phyloP scores from a whole-genome alignment of 2,329 filamentous ascomycete genomes.

The Amphichorda felina region DNA sequence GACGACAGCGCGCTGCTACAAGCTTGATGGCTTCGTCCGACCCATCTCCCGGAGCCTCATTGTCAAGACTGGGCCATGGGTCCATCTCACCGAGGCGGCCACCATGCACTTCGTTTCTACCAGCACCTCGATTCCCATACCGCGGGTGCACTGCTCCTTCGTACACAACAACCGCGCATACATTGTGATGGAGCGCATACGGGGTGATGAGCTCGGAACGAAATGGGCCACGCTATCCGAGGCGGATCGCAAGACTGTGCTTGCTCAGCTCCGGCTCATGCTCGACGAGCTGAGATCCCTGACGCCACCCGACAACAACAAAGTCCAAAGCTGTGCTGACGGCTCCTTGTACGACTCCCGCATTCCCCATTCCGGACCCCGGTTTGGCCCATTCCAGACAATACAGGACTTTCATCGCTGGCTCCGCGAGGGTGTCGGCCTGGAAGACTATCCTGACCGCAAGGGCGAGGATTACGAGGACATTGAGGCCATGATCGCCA shows the following conservation, averaged over 20 bases:
- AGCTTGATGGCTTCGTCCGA: constrained; percentile 10
- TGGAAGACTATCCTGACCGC: not conserved
- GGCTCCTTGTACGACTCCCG: constrained; percentile 12
- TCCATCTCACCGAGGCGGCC: constrained; percentile 5
- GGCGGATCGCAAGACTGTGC: constrained; percentile 5
- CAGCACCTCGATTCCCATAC: constrained; percentile 31
- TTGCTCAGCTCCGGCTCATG: constrained; percentile 8
- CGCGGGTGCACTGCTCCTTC: constrained; percentile 28
- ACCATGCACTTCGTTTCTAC: constrained; percentile 25
- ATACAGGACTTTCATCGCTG: constrained; percentile 13
- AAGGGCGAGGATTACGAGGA: constrained; percentile 2
- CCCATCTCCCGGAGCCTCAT: constrained; percentile 14
- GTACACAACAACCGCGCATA: constrained; percentile 19
- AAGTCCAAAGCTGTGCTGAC: constrained; percentile 8
- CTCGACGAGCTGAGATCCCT: not conserved
- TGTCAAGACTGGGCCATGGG: constrained; percentile 9
- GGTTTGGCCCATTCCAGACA: constrained; percentile 12
- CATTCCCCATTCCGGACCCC: constrained; percentile 7
- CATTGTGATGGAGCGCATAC: constrained; percentile 28
- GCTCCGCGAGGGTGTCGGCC: constrained; percentile 6
- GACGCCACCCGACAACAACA: not conserved
- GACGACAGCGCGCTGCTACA: constrained; percentile 13
- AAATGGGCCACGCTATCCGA: constrained; percentile 4
- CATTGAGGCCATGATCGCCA: constrained; percentile 7
- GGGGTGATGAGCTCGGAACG: constrained; percentile 9